Evolutionary conservation across 2,329 filamentous ascomycete genomes (phyloP).

Genomic region (Sclerotinia spermophila): DNA sequence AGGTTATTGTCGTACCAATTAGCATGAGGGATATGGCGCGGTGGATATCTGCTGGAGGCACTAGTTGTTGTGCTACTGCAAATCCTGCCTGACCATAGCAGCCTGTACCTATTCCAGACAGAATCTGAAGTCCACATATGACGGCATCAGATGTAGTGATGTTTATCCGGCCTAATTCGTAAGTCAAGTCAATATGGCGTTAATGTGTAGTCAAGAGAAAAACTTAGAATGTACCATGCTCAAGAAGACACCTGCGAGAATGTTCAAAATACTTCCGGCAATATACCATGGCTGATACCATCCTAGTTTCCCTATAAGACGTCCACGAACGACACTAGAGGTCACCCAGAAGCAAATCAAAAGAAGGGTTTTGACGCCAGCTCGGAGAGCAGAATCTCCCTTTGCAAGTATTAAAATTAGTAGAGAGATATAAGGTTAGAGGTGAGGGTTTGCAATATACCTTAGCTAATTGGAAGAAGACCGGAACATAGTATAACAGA

Average conservation of each 20-base stretch:
- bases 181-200: not conserved
- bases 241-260: not conserved
- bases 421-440: not conserved
- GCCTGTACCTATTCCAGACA: not conserved
- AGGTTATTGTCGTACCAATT: not conserved
- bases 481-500: conserved; percentile 28
- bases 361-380: no score
- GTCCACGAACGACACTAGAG: conserved; percentile 28
- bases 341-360: conserved; percentile 30
- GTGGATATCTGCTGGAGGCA: conserved; percentile 1
- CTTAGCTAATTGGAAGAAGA: conserved; percentile 44
- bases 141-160: not conserved
- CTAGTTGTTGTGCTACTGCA: not conserved
- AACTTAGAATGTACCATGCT: conserved; percentile 34
- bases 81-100: conserved; percentile 34
- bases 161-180: not conserved
- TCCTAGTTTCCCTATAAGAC: conserved; percentile 34
- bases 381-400: conserved; percentile 44
- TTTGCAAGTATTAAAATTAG: not conserved
- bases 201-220: not conserved
- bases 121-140: not conserved
- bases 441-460: not conserved
- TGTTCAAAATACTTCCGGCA: conserved; percentile 33
- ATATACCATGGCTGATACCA: conserved; percentile 38
- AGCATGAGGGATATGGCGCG: not conserved